phyloP scores from a whole-genome alignment of 345 rosid species.

The Ceriops tagal region DNA sequence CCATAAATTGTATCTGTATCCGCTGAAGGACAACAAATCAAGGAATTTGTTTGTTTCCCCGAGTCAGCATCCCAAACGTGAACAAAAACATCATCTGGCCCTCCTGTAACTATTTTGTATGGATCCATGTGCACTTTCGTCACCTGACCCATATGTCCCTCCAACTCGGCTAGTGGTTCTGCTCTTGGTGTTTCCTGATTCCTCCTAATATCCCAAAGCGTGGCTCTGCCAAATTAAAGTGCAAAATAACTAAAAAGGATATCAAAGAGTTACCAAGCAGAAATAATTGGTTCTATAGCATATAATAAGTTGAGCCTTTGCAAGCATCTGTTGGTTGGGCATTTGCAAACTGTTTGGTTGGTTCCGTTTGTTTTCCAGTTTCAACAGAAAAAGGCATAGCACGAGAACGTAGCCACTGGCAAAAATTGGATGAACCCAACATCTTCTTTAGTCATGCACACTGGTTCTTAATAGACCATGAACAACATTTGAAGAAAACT shows the following conservation, averaged over 20 bases:
- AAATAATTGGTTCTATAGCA: background rate
- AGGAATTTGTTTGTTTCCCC: constrained; percentile 39
- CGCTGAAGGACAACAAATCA: constrained; percentile 27
- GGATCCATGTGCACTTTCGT: constrained; percentile 47
- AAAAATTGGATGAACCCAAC: background rate
- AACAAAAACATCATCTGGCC: constrained; percentile 32
- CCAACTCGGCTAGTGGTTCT: constrained; percentile 46
- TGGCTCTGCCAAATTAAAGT: constrained; percentile 40
- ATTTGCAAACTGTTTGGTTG: background rate
- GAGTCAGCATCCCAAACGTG: constrained; percentile 55
- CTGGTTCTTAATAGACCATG: background rate
- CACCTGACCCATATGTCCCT: constrained; percentile 49
- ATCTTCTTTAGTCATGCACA: background rate
- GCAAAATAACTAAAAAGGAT: background rate
- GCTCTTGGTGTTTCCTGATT: constrained; percentile 31
- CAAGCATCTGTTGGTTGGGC: too few species aligned
- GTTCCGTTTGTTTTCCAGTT: background rate
- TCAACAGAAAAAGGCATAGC: background rate
- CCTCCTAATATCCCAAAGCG: constrained; percentile 62
- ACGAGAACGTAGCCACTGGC: background rate
- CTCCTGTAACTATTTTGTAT: constrained; percentile 58
- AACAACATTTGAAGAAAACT: background rate
- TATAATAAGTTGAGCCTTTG: background rate
- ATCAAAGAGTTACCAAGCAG: background rate
- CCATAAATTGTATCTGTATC: constrained; percentile 15